Conservation (phyloP, 306 rosid species). For the Hylodesmum podocarpum region DNA sequence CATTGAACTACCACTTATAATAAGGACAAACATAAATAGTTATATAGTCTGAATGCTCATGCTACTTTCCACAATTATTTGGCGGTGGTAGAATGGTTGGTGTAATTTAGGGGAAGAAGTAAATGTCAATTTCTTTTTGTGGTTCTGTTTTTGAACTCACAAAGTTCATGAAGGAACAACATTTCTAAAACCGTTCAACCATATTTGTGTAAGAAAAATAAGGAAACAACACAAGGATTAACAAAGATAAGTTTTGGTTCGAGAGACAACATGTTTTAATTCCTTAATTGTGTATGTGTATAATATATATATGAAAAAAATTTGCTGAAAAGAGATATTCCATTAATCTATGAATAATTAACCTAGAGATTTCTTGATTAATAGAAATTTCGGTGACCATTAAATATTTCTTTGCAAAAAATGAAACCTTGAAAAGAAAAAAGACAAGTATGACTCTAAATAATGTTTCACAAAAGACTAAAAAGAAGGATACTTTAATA, state of each 20-base stretch:
- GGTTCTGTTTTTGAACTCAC: background rate
- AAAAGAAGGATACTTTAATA: background rate
- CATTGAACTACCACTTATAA: background rate
- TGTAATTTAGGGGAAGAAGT: background rate
- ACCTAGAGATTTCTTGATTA: too few species aligned
- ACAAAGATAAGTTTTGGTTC: too few species aligned
- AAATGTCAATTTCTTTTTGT: background rate
- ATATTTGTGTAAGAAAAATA: background rate
- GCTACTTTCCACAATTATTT: background rate
- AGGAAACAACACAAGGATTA: too few species aligned
- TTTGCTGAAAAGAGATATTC: too few species aligned
- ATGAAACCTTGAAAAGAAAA: too few species aligned
- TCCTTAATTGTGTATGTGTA: too few species aligned
- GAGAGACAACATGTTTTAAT: too few species aligned
- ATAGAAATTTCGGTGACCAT: too few species aligned
- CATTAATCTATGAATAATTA: too few species aligned
- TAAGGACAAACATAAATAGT: background rate
- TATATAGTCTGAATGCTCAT: background rate
- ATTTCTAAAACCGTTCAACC: background rate
- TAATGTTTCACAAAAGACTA: background rate
- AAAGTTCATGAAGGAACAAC: background rate
- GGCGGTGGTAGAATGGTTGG: background rate
- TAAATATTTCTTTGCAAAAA: too few species aligned
- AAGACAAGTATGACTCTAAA: background rate
- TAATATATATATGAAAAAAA: too few species aligned